Percentiles rank a stretch among this genome's conserved stretches.
These are phyloP conservation scores for Eimeria zaria DNA, from an alignment of 169 alveolate genomes.

Conservation along the genomic window DNA sequence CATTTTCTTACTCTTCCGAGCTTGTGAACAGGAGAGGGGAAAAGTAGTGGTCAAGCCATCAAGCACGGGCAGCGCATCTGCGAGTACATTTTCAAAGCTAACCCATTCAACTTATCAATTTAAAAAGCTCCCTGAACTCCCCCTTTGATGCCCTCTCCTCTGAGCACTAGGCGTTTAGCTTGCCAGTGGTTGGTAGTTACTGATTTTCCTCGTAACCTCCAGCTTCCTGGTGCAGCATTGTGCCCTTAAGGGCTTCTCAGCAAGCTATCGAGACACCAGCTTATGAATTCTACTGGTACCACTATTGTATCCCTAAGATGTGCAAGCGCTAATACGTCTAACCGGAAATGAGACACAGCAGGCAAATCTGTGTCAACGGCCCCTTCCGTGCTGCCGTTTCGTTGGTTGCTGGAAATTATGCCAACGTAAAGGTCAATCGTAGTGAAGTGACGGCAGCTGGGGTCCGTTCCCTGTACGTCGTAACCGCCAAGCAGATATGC, in stretches of 20 bases:
- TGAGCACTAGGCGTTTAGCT: neutral
- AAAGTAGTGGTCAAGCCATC: neutral
- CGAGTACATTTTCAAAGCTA: neutral
- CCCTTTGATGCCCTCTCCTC: neutral
- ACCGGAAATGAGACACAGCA: neutral
- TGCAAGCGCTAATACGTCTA: neutral
- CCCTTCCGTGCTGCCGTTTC: neutral
- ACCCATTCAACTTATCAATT: neutral
- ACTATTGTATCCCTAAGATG: neutral
- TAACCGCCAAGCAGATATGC: neutral
- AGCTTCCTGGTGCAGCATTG: neutral
- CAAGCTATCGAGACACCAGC: neutral
- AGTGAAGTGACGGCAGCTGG: neutral
- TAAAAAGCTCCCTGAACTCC: neutral
- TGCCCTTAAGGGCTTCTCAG: neutral
- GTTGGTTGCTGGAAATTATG: neutral
- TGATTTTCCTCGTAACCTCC: neutral
- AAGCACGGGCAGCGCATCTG: neutral
- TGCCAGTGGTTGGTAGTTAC: neutral
- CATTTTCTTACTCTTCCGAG: neutral
- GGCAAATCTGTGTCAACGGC: neutral
- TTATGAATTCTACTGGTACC: neutral
- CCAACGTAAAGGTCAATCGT: neutral
- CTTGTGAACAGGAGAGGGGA: neutral
- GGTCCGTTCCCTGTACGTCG: neutral